Evolutionary conservation across 2,329 filamentous ascomycete genomes (phyloP), one percentile per base, ranked within the genome.

Genomic region (Nigrospora osmanthi): DNA sequence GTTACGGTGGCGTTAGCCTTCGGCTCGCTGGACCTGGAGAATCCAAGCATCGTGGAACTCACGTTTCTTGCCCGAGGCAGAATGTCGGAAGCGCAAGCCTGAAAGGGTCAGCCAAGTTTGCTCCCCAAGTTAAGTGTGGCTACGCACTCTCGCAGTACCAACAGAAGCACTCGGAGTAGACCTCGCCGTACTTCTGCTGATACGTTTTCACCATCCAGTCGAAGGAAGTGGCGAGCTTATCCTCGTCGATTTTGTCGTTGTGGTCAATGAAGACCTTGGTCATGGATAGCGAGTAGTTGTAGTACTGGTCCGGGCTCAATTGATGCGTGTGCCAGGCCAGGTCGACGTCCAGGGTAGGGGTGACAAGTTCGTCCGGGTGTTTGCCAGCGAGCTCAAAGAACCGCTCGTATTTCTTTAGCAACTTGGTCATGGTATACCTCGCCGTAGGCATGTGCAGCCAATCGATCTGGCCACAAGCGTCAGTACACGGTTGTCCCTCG

Each of bases 311-410:
- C 0, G 85, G 81, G 11, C 67, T 73, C 9, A 89, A 74, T 57
- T 89, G 83, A 56, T 89, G 85, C 0, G 84, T 89, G 59, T 91
- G 87, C 83, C 84, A 88, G 0, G 75, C 83, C 0, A 88, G 66
- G 56, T 88, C 84, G 11, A 88, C 71, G 51, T 87, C 84, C 0
- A 87, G 67, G 0, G 83, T 87, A 0, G 84, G 84, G 2, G 87
- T 83, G 0, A 71, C 73, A 16, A 75, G 65, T 7, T 71, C 58
- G 1, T 48, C 52, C 0, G 70, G 68, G 38, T 76, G 54, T 0
- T 57, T 49, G 1, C 61, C 60, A 56, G 86, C 79, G 51, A 87
- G 70, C 0, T 53, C 41, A 31, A 85, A 65, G 61, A 86, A 87
- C 9, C 80, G 71, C 3, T 61, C 42, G 54, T 85, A 85, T 56